Conservation (phyloP, 768 basidiomycete species). For the Omphalotus guepiniiformis region DNA sequence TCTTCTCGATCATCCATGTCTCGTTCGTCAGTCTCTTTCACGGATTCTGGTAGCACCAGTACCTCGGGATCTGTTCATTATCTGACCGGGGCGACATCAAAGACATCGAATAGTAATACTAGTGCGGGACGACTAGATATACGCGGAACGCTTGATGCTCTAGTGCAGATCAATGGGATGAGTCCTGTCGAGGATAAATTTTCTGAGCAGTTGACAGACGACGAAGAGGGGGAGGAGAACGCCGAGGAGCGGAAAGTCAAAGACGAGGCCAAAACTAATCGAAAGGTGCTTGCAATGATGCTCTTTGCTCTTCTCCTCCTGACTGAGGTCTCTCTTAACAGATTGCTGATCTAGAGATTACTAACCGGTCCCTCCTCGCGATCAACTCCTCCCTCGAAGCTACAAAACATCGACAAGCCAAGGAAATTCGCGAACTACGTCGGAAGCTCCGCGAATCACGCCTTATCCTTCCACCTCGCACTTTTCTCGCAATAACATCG, state of each 20-base stretch:
- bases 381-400: constrained; percentile 84
- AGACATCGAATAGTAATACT: too few relatives aligned
- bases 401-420: constrained; percentile 73
- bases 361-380: constrained; percentile 78
- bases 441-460: constrained; percentile 80
- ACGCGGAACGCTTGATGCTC: constrained; percentile 38
- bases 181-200: constrained; percentile 20
- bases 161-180: constrained; percentile 33
- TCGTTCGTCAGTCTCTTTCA: constrained; percentile 42
- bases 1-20: constrained; percentile 76
- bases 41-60: constrained; percentile 33
- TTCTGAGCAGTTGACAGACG: constrained; percentile 31
- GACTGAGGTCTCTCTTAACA: constrained; percentile 22
- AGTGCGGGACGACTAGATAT: constrained; percentile 12
- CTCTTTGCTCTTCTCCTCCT: too few relatives aligned
- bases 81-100: too few relatives aligned
- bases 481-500: constrained; percentile 53
- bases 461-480: constrained; percentile 66
- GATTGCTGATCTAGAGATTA: constrained; percentile 93
- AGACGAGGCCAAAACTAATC: constrained; percentile 78
- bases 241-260: constrained; percentile 50
- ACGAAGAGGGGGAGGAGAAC: constrained; percentile 20
- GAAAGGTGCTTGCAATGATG: constrained; percentile 60
- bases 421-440: constrained; percentile 81
- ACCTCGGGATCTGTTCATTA: constrained; percentile 17